phyloP scores from a whole-genome alignment of 306 rosid genomes.

The Sophora flavescens region DNA sequence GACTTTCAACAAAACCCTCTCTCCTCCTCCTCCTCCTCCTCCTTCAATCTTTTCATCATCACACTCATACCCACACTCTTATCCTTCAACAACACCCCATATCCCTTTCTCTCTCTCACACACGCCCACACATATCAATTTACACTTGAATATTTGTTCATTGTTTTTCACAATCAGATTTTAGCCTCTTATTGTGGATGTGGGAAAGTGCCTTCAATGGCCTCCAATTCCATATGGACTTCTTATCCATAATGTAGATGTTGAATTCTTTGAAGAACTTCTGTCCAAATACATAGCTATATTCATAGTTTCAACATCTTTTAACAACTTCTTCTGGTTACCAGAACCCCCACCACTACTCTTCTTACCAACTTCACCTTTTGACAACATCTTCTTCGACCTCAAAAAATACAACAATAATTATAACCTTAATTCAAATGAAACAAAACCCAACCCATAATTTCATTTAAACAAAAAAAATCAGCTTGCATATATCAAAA shows the following conservation, averaged over 20 bases:
- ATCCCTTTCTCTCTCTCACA: too few relatives aligned
- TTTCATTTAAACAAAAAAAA: background rate
- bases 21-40: too few relatives aligned
- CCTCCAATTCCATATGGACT: slow-evolving; percentile 93
- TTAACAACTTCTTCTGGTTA: slow-evolving; percentile 60
- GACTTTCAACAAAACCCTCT: too few relatives aligned
- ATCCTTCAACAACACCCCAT: too few relatives aligned
- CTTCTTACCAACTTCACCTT: slow-evolving; percentile 70
- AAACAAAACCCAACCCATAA: slow-evolving; percentile 38
- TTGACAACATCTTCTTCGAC: slow-evolving; percentile 68
- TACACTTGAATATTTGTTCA: too few relatives aligned
- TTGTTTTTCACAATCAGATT: too few relatives aligned
- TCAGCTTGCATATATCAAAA: background rate
- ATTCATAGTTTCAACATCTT: slow-evolving; percentile 78
- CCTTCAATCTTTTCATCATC: too few relatives aligned
- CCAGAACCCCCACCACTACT: slow-evolving; percentile 65
- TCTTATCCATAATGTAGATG: slow-evolving; percentile 65
- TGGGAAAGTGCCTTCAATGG: slow-evolving; percentile 77
- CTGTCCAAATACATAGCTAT: slow-evolving; percentile 69
- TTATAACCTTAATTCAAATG: slow-evolving; percentile 35
- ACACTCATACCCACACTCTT: too few relatives aligned
- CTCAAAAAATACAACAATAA: background rate
- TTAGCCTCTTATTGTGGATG: slow-evolving; percentile 69
- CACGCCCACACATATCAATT: too few relatives aligned
- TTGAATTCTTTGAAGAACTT: slow-evolving; percentile 55